Base-by-base conservation (phyloP, 257 asterid genomes). In the Jacaranda mimosifolia region DNA sequence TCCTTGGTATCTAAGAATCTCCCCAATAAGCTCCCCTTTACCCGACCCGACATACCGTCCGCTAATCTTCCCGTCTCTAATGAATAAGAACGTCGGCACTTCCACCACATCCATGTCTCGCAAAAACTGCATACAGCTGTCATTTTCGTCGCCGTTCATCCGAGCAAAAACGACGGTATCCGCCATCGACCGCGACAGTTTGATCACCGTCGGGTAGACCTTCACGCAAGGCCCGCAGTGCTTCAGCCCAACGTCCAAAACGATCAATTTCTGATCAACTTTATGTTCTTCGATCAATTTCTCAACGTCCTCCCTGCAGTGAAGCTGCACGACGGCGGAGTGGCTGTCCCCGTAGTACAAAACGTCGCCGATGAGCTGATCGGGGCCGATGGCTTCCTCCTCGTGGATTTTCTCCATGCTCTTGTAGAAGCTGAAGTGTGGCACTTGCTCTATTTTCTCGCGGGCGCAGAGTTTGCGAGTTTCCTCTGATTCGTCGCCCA, bases 21-120 rank as follows among this genome's bases (percentile, higher is more conserved):
- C 99, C n/a, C 99, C 99, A 5, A 95, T 88, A 17, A 95, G 97
- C 80, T 95, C 99, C 18, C 99, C 99, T 70, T 90, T 95, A 17
- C 99, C 99, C 32, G 99, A 95, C 55, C 99, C 99, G 60, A 95
- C 98, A 74, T 95, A 95, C 63, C 99, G 81, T 1, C 99, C 99
- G 18, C 81, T 8, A 51, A 95, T 93, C 56, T 87, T 68, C 0
- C 97, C 99, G 12, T 95, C 96, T 78, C 96, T 86, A 4, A 95
- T 93, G 86, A 95, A 95, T 96, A 95, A 68, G 74, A 95, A 95
- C 5, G 99, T 95, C 0, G 99, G 99, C 76, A 95, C 99, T 59
- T 95, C 97, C 72, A 93, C 78, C 60, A 95, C 98, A 3, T 93
- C 49, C 98, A 90, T 91, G 42, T 95, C 98, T 63, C 82, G 72